Evolutionary conservation across 805 yeast genomes (phyloP).

Genomic region (Schizosaccharomyces japonicus): DNA sequence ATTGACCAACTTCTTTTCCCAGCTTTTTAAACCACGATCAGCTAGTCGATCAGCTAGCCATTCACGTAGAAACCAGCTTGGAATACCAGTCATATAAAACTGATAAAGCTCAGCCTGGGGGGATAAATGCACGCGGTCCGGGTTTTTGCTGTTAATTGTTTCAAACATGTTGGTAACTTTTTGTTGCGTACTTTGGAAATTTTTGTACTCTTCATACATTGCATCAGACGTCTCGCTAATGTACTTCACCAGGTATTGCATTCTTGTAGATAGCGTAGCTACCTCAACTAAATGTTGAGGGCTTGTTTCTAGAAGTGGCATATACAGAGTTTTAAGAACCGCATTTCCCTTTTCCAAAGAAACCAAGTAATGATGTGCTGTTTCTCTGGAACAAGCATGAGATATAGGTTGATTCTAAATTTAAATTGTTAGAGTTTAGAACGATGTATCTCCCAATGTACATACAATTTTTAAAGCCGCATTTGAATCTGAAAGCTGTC

Average conservation of each 20-base stretch:
- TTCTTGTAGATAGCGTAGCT: neutral
- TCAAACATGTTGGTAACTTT: neutral
- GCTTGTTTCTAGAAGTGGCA: neutral
- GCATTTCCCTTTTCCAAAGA: neutral
- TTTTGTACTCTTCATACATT: neutral
- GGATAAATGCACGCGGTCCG: neutral
- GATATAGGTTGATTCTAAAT: neutral
- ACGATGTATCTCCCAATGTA: neutral
- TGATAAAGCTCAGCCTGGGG: neutral
- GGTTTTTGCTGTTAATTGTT: neutral
- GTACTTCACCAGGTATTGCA: neutral
- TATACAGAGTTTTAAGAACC: neutral
- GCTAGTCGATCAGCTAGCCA: neutral
- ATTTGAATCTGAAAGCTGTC: neutral
- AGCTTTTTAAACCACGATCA: neutral
- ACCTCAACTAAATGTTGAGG: neutral
- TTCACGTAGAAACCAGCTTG: neutral
- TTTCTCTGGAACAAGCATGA: neutral
- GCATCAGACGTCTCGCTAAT: neutral
- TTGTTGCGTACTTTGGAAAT: neutral
- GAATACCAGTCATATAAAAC: neutral
- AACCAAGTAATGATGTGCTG: neutral
- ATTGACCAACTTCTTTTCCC: neutral
- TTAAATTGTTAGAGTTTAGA: neutral
- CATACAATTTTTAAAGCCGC: neutral